Base-by-base conservation (phyloP, 768 basidiomycete genomes). In the Dioszegia aurantiaca region DNA sequence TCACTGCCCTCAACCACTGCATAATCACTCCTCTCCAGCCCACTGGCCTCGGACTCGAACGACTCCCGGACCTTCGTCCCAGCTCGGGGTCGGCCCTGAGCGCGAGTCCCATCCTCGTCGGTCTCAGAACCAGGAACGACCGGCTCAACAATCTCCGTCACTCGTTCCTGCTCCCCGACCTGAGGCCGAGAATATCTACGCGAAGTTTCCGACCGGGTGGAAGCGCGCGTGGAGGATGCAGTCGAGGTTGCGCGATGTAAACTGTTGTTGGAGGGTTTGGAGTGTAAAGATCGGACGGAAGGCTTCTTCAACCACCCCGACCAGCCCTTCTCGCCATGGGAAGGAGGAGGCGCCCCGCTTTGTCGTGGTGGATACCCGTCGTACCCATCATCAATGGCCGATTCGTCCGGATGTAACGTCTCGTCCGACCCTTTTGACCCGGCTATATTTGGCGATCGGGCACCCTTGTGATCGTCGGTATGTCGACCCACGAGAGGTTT, bases 1-100 rank as follows among this genome's bases (percentile, higher is more conserved):
- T 85, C 84, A 0, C 85, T 85, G 21, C 85, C 83, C 68, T 95
- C 90, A 40, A 93, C 80, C 41, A 94, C 81, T 64, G 90, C 51
- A 27, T 53, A 53, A 24, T 53, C 26, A 23, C 46, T 52, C 51
- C 24, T 39, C 51, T 40, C 51, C 23, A 53, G 26, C 23, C 31
- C 47, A 28, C 40, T 33, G 4, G 23, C 19, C 23, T n/a, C 31
- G 2, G 56, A 60, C 2, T 21, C 21, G 21, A 37, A 45, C 17
- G 31, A 45, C 26, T 37, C 27, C 31, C 27, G 26, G 21, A 17
- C 10, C 33, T 54, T 23, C 43, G 33, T 43, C 21, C 14, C 11
- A 4, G 23, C 44, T 4, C 19, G 19, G 26, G 11, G 41, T 43
- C 11, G 19, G 4, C 27, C 54, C 56, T n/a, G n/a, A n/a, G n/a